Evolutionary conservation across 345 rosid genomes (phyloP).

Genomic region (Melastoma malabathricum): DNA sequence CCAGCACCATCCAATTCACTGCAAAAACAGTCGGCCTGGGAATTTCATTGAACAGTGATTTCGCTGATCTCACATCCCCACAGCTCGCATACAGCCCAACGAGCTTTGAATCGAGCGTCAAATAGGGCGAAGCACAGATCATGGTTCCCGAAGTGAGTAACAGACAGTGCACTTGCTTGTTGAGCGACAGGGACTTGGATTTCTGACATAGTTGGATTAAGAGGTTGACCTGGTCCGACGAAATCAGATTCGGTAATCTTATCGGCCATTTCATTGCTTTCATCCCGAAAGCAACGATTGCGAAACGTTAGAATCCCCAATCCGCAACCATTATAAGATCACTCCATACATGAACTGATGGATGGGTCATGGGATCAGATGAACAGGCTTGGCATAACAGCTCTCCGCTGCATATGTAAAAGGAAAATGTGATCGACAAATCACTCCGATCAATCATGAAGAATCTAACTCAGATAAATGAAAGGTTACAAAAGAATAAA

Average conservation of each 20-base stretch:
- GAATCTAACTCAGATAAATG: too few species aligned
- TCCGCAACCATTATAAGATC: too few species aligned
- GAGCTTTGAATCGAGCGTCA: conserved; percentile 22
- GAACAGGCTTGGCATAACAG: too few species aligned
- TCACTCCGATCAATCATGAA: too few species aligned
- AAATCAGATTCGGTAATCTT: neutral
- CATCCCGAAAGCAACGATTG: neutral
- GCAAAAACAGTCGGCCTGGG: conserved; percentile 21
- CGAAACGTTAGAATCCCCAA: neutral
- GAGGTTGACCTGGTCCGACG: conserved; percentile 3
- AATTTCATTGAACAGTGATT: conserved; percentile 15
- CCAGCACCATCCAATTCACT: conserved; percentile 37
- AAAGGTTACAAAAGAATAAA: too few species aligned
- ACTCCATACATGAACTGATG: too few species aligned
- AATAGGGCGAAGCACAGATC: conserved; percentile 3
- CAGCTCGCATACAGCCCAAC: conserved; percentile 30
- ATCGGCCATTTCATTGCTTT: neutral
- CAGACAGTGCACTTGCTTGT: conserved; percentile 29
- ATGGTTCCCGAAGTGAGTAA: conserved; percentile 11
- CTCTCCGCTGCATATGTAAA: too few species aligned
- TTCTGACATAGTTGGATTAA: conserved; percentile 25
- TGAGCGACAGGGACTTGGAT: conserved; percentile 17
- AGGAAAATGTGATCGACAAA: too few species aligned
- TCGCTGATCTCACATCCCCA: conserved; percentile 22
- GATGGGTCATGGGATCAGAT: too few species aligned